Evolutionary conservation across 2,329 filamentous ascomycete genomes (phyloP).

Genomic region (Orbilia quercus): DNA sequence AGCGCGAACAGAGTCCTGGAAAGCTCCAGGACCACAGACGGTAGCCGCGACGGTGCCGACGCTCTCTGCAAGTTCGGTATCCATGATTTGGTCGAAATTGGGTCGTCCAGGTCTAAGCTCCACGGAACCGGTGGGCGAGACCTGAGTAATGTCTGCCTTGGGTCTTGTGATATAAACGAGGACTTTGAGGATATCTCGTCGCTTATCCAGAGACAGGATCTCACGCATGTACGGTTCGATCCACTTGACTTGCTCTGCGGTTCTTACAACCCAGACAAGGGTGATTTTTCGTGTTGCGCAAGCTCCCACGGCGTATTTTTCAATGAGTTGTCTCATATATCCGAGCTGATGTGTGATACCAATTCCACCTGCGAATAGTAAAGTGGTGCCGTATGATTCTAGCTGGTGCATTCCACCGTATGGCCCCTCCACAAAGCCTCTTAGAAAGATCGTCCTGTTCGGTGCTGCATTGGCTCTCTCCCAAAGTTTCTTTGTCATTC

Average conservation of each 20-base stretch:
- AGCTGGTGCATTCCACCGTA: conserved; percentile 86
- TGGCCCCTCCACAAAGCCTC: conserved; percentile 79
- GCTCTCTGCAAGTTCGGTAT: conserved; percentile 82
- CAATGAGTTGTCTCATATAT: conserved; percentile 81
- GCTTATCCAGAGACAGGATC: conserved; percentile 81
- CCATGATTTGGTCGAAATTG: conserved; percentile 80
- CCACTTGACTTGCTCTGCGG: conserved; percentile 60
- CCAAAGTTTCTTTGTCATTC: conserved; percentile 85
- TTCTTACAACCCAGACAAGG: conserved; percentile 53
- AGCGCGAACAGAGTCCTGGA: conserved; percentile 79
- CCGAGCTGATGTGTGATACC: conserved; percentile 96
- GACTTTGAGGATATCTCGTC: conserved; percentile 84
- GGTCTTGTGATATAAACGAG: conserved; percentile 91
- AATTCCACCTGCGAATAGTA: conserved; percentile 91
- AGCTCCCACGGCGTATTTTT: conserved; percentile 65
- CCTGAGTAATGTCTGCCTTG: conserved; percentile 82
- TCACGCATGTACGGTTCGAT: conserved; percentile 68
- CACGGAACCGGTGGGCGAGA: conserved; percentile 79
- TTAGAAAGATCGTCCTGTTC: conserved; percentile 61
- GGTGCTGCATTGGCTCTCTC: conserved; percentile 71
- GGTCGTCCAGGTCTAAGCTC: conserved; percentile 93
- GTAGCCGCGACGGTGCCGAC: conserved; percentile 90
- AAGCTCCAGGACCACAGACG: conserved; percentile 78
- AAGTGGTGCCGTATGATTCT: conserved; percentile 88
- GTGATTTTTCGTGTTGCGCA: conserved; percentile 52